Evolutionary conservation across 2,329 filamentous ascomycete genomes (phyloP).

Genomic region (Tolypocladium inflatum): DNA sequence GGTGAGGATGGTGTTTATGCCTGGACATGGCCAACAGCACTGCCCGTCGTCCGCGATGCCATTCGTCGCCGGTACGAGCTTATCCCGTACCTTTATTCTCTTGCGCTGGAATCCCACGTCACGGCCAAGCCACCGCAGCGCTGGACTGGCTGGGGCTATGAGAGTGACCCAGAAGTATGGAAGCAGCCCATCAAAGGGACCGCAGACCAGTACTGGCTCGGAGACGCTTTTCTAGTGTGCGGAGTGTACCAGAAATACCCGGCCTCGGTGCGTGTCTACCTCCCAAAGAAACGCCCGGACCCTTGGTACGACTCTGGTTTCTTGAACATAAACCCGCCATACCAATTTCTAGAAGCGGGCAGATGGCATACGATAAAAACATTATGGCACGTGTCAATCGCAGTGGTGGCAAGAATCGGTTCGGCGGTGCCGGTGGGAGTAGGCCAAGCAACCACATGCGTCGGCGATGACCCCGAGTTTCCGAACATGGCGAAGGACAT

Average conservation of each 20-base stretch:
- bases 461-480: no score
- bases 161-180: slow-evolving; percentile 58
- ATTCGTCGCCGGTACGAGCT: slow-evolving; percentile 65
- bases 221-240: slow-evolving; percentile 54
- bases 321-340: no score
- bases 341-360: no score
- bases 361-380: no score
- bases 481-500: no score
- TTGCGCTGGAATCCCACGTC: slow-evolving; percentile 51
- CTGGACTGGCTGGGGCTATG: slow-evolving; percentile 68
- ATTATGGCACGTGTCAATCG: no score
- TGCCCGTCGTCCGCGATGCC: slow-evolving; percentile 49
- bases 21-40: slow-evolving; percentile 65
- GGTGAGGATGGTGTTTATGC: slow-evolving; percentile 68
- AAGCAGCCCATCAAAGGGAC: slow-evolving; percentile 48
- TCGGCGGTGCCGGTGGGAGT: no score
- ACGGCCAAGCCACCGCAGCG: slow-evolving; percentile 55
- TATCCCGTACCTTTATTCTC: slow-evolving; percentile 62
- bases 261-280: slow-evolving; percentile 47
- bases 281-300: slow-evolving; percentile 30
- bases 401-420: no score
- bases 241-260: slow-evolving; percentile 55
- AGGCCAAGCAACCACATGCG: no score
- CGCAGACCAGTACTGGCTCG: slow-evolving; percentile 64
- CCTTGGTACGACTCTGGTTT: no score